Evolutionary conservation across 805 yeast species (phyloP).

Genomic region (Nakazawaea wickerhamii): DNA sequence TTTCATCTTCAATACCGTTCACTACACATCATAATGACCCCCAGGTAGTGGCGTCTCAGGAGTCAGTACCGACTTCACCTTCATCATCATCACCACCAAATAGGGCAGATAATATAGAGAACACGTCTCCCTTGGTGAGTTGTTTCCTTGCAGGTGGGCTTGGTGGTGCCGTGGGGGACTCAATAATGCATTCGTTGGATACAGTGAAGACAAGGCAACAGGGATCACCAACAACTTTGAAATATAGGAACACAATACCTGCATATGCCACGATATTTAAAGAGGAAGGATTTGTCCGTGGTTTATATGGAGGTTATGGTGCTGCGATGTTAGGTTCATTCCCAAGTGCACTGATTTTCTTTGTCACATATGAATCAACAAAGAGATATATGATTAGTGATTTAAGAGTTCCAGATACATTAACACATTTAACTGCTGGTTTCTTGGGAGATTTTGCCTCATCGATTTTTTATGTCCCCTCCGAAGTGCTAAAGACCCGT

Average conservation of each 20-base stretch:
- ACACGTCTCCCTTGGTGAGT: slow-evolving; percentile 41
- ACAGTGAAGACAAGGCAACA: slow-evolving; percentile 97
- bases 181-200: slow-evolving; percentile 91
- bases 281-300: slow-evolving; percentile 82
- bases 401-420: slow-evolving; percentile 65
- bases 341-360: slow-evolving; percentile 93
- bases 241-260: slow-evolving; percentile 68
- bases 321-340: slow-evolving; percentile 92
- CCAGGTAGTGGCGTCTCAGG: not conserved
- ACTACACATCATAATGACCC: slow-evolving; percentile 8
- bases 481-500: slow-evolving; percentile 91
- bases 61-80: slow-evolving; percentile 5
- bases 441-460: slow-evolving; percentile 91
- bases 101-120: not conserved
- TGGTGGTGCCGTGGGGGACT: slow-evolving; percentile 92
- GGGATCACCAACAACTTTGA: slow-evolving; percentile 67
- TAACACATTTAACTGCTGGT: slow-evolving; percentile 79
- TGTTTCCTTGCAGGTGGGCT: slow-evolving; percentile 87
- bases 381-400: slow-evolving; percentile 67
- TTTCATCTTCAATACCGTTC: slow-evolving; percentile 10
- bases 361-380: slow-evolving; percentile 80
- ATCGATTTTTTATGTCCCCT: slow-evolving; percentile 86
- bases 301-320: slow-evolving; percentile 86
- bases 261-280: slow-evolving; percentile 72
- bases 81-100: slow-evolving; percentile 2